Evolutionary conservation across 805 yeast genomes (phyloP).

Genomic region (Blastobotrys peoriensis): DNA sequence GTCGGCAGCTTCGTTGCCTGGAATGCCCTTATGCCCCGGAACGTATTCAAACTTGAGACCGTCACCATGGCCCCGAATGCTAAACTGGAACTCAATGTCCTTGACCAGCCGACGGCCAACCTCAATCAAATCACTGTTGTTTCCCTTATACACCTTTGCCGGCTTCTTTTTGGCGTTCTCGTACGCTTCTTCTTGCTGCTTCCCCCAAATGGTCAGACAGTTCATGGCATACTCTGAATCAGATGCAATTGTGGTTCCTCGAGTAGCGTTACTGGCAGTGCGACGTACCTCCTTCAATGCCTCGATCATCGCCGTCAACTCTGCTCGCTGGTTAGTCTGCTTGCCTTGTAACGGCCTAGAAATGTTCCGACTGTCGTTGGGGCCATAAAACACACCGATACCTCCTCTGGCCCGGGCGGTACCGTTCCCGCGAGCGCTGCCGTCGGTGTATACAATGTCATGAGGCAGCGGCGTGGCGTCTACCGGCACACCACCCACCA

Average conservation of each 20-base stretch:
- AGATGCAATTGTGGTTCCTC: slow-evolving; percentile 43
- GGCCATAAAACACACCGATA: slow-evolving; percentile 69
- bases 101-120: slow-evolving; percentile 33
- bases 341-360: slow-evolving; percentile 44
- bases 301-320: slow-evolving; percentile 56
- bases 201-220: slow-evolving; percentile 50
- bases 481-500: too few relatives aligned
- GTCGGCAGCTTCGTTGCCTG: slow-evolving; percentile 9
- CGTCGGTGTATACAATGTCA: slow-evolving; percentile 60
- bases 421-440: slow-evolving; percentile 65
- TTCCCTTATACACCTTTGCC: slow-evolving; percentile 41
- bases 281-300: slow-evolving; percentile 43
- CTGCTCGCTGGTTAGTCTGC: slow-evolving; percentile 80
- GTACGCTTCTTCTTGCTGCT: slow-evolving; percentile 54
- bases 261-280: slow-evolving; percentile 10
- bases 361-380: slow-evolving; percentile 45
- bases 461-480: background rate
- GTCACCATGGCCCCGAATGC: background rate
- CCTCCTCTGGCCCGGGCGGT: slow-evolving; percentile 46
- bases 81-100: slow-evolving; percentile 25
- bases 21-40: slow-evolving; percentile 4
- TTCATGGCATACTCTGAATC: slow-evolving; percentile 69
- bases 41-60: slow-evolving; percentile 2
- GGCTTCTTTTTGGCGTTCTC: slow-evolving; percentile 47
- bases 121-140: slow-evolving; percentile 48